Percentiles rank a stretch among this genome's conserved stretches.
Evolutionary conservation across 352 stramenopile species (phyloP).

Genomic region (Pythium aristosporum): DNA sequence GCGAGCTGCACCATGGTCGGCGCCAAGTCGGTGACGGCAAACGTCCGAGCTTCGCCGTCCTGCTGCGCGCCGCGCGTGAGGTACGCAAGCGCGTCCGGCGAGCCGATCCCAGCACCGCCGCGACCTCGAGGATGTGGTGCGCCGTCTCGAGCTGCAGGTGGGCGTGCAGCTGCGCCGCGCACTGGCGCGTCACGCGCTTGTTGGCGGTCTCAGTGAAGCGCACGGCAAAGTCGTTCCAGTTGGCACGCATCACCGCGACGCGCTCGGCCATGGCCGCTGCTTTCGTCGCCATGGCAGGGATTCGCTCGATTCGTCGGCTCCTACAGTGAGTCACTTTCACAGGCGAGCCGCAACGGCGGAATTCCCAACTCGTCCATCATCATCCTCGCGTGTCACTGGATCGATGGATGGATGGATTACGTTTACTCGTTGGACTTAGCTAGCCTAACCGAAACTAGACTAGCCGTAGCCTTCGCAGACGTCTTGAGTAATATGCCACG

Average conservation of each 20-base stretch:
- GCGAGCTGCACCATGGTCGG: slow-evolving; percentile 43
- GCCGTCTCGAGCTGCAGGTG: slow-evolving; percentile 50
- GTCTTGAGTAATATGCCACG: too few relatives aligned
- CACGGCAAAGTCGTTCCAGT: neutral
- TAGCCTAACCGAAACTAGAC: too few relatives aligned
- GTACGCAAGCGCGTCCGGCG: slow-evolving; percentile 35
- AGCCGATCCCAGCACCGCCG: slow-evolving; percentile 49
- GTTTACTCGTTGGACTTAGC: too few relatives aligned
- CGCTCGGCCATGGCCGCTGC: neutral
- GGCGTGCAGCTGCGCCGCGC: slow-evolving; percentile 39
- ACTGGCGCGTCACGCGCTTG: slow-evolving; percentile 51
- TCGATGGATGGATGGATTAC: too few relatives aligned
- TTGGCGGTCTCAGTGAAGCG: slow-evolving; percentile 50
- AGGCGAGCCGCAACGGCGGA: neutral
- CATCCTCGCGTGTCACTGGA: too few relatives aligned
- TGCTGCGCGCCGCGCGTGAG: slow-evolving; percentile 21
- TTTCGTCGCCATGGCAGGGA: neutral
- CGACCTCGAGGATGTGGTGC: slow-evolving; percentile 46
- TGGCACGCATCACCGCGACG: neutral
- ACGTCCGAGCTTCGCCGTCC: slow-evolving; percentile 16
- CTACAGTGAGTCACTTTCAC: neutral
- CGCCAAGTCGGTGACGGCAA: slow-evolving; percentile 45
- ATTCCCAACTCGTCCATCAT: neutral
- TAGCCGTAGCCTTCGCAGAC: too few relatives aligned
- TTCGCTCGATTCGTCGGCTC: neutral